A percentile compares a stretch with the other conserved stretches of the same genome.
These are phyloP conservation scores for Hericium erinaceus DNA, from an alignment of 768 basidiomycete species.

Conservation along the genomic window DNA sequence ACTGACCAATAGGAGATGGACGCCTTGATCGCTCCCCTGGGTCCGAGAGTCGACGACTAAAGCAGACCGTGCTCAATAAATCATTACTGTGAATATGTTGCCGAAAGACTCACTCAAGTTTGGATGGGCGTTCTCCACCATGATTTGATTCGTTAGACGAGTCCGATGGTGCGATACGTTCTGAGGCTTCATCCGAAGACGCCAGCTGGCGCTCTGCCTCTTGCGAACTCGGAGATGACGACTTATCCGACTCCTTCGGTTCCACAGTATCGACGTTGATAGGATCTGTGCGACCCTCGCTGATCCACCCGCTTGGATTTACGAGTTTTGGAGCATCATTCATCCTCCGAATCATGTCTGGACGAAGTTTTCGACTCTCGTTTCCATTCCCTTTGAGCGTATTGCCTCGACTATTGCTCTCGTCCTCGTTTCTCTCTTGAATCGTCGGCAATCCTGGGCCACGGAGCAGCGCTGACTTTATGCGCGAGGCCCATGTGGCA, in stretches of 20 bases:
- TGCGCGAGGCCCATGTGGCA: neutral
- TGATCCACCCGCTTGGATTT: slow-evolving; percentile 68
- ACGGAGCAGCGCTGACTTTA: slow-evolving; percentile 2
- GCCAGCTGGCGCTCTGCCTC: neutral
- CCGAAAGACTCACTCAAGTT: too few species aligned
- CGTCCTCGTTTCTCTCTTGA: neutral
- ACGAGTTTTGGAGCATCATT: slow-evolving; percentile 59
- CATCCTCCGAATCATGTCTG: slow-evolving; percentile 75
- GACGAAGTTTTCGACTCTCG: slow-evolving; percentile 26
- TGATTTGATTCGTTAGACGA: neutral
- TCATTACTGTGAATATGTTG: too few species aligned
- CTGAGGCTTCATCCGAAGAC: neutral
- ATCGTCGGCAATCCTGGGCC: neutral
- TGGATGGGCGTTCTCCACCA: too few species aligned
- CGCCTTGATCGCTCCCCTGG: neutral
- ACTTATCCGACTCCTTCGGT: neutral
- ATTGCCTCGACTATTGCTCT: neutral
- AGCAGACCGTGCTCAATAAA: neutral
- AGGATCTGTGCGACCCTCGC: slow-evolving; percentile 28
- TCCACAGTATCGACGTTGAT: neutral
- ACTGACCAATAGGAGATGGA: neutral
- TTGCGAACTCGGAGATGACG: neutral
- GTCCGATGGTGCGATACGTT: neutral
- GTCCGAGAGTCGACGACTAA: slow-evolving; percentile 4
- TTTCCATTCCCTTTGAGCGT: neutral